These are phyloP conservation scores for Pneumocystis sp. DNA, from an alignment of 1,139 yeast genomes.

Conservation along the genomic window DNA sequence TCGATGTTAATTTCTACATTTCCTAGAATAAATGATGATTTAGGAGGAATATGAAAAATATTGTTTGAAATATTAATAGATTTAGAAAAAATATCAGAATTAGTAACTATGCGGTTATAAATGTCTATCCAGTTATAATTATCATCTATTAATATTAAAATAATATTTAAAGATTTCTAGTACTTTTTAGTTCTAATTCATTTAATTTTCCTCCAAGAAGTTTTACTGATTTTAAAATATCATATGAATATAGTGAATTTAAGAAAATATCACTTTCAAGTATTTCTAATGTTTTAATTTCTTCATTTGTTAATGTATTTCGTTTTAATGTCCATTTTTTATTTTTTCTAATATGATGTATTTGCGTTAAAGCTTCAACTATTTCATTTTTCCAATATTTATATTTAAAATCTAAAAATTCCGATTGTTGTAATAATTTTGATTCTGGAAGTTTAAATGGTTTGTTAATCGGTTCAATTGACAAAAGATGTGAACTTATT, in stretches of 20 bases:
- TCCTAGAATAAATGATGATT: conserved; percentile 1
- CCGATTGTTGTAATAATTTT: not conserved
- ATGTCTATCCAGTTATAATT: not conserved
- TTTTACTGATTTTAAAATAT: not conserved
- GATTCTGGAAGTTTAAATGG: not conserved
- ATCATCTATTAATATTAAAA: not conserved
- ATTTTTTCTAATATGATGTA: not conserved
- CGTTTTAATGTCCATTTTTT: not conserved
- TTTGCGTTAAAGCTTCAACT: not conserved
- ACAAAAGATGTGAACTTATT: not conserved
- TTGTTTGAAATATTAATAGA: not conserved
- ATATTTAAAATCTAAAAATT: not conserved
- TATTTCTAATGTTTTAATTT: not conserved
- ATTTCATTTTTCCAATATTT: not conserved
- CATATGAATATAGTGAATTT: not conserved
- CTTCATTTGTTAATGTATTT: not conserved
- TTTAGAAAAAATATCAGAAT: not conserved
- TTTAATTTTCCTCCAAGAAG: not conserved
- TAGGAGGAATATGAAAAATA: conserved; percentile 1
- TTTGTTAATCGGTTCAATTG: not conserved
- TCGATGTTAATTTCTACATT: not conserved
- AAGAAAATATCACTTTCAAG: not conserved
- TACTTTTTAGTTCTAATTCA: not conserved
- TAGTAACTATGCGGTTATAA: not conserved
- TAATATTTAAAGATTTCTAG: not conserved